These are phyloP conservation scores for Termitomyces sp. DNA, from an alignment of 768 basidiomycete genomes.

Conservation along the genomic window DNA sequence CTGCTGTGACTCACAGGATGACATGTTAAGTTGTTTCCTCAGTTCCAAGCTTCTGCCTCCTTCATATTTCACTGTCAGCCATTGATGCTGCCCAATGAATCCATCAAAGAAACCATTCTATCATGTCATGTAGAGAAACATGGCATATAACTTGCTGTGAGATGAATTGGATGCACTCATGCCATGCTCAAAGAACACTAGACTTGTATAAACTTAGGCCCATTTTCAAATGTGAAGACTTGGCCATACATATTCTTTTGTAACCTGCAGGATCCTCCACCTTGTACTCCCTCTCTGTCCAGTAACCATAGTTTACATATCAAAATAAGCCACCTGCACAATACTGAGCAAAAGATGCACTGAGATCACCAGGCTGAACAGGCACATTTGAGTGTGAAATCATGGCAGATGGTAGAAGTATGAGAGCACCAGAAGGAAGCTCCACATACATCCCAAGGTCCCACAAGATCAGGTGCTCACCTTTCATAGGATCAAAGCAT, in stretches of 20 bases:
- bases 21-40: too few relatives aligned
- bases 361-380: background rate
- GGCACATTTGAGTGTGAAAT: slow-evolving; percentile 1
- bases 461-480: background rate
- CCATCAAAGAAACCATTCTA: too few relatives aligned
- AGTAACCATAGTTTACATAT: slow-evolving; percentile 4
- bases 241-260: background rate
- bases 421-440: slow-evolving; percentile 1
- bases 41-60: too few relatives aligned
- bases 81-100: too few relatives aligned
- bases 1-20: too few relatives aligned
- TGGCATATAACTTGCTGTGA: too few relatives aligned
- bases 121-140: too few relatives aligned
- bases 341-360: slow-evolving; percentile 4
- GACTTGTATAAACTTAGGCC: too few relatives aligned
- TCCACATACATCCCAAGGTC: slow-evolving; percentile 1
- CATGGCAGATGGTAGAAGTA: slow-evolving; percentile 6
- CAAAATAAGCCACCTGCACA: background rate
- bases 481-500: background rate
- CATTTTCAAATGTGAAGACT: background rate
- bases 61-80: too few relatives aligned
- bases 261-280: background rate
- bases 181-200: too few relatives aligned
- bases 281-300: background rate
- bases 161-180: too few relatives aligned